Evolutionary conservation across 1,284 basidiomycete species (phyloP), one percentile per base, ranked within the genome.

Genomic region (Jaminaea rosea): DNA sequence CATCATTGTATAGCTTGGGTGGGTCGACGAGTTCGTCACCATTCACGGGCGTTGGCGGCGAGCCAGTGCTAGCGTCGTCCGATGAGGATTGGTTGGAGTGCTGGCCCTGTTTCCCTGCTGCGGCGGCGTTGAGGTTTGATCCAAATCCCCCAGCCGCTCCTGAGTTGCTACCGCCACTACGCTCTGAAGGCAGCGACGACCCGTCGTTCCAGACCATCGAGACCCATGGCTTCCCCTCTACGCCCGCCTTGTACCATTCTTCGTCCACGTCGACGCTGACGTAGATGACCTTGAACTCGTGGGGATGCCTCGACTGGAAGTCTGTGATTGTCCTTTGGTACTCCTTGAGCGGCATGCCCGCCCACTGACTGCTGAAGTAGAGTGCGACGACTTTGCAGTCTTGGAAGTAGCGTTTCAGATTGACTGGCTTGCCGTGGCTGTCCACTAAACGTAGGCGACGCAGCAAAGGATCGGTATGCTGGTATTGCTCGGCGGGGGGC

Each of bases 171-270:
- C n/a, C n/a, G n/a, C n/a, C n/a, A n/a, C n/a, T n/a, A 5, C 46
- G 47, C 23, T 45, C 49, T 13, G 42, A 19, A 10, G 55, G 39
- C 19, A 47, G 48, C 31, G 67, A 74, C 7, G 63, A 67, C 4
- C 75, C 75, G 55, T 76, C 75, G 58, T 75, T 69, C 74, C 74
- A 76, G 2, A 61, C 69, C 69, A 73, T 72, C 17, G 64, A 61
- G 28, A 73, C 62, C 69, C 69, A 73, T 7, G 71, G 71, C 44
- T 68, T 67, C 19, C 63, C 65, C 17, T 60, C 59, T 21, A 69
- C 65, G 27, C 72, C 68, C 0, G 57, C 53, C 39, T 74, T 64
- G 58, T 66, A 76, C 54, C 67, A 68, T 45, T 59, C 49, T 27
- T 67, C 63, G 50, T 67, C 63, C 7, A 69, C 60, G 50, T 76